A percentile compares a stretch with the other conserved stretches of the same genome.
Conservation (phyloP, 176 grass and related monocot species). For the Puya raimondii region DNA sequence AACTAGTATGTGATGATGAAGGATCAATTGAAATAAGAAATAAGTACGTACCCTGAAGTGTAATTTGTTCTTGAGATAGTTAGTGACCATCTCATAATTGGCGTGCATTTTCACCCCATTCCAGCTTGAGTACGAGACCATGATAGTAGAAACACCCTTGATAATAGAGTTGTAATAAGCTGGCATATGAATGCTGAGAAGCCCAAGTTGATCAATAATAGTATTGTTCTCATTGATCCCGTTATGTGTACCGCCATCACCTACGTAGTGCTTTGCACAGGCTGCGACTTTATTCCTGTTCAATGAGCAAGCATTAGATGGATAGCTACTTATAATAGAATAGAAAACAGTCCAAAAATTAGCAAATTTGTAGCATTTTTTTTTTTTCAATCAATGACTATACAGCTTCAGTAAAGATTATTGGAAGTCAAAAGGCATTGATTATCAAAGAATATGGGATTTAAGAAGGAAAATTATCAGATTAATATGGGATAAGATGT, state of each 20-base stretch:
- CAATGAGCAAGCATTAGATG: not conserved
- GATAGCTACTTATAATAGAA: not conserved
- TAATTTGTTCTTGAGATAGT: constrained; percentile 75
- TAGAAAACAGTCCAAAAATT: not conserved
- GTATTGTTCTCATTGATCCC: constrained; percentile 99
- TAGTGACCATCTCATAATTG: constrained; percentile 69
- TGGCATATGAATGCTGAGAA: constrained; percentile 91
- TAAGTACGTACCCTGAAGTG: constrained; percentile 59
- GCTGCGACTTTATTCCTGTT: constrained; percentile 88
- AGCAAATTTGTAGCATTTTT: not conserved
- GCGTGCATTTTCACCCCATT: constrained; percentile 95
- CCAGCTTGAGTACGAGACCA: constrained; percentile 96
- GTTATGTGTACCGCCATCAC: constrained; percentile 87
- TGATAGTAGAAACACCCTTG: constrained; percentile 86
- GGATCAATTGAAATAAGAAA: not conserved
- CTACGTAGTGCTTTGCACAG: constrained; percentile 91
- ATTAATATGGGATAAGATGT: too few species aligned
- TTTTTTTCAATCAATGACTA: not conserved
- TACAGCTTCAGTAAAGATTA: not conserved
- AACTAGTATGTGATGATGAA: not conserved
- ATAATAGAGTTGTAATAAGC: constrained; percentile 79
- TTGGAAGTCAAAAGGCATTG: not conserved
- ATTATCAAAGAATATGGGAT: not conserved
- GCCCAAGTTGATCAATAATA: constrained; percentile 51
- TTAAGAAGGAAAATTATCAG: too few species aligned